Percentiles rank a stretch among this genome's conserved stretches.
phyloP scores from a whole-genome alignment of 2,329 filamentous ascomycete genomes.

The Fusarium temperatum region DNA sequence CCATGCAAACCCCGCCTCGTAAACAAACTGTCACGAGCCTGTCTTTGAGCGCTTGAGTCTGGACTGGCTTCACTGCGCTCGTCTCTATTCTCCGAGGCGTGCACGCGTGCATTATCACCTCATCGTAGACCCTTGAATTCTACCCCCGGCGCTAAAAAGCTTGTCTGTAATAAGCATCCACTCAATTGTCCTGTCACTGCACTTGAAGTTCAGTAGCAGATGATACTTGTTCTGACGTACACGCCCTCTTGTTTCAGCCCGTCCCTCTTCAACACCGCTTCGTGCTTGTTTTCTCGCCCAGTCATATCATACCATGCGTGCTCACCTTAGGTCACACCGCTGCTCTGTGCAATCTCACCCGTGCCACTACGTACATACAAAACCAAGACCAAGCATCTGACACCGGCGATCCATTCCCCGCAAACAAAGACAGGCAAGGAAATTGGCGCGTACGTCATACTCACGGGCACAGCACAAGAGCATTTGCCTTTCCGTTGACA shows the following conservation, averaged over 20 bases:
- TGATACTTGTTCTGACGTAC: background rate
- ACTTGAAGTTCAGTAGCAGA: fast-evolving
- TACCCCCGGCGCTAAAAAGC: conserved; percentile 23
- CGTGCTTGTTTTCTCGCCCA: background rate
- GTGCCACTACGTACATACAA: background rate
- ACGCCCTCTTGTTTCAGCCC: background rate
- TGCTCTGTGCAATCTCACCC: background rate
- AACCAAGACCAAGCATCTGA: background rate
- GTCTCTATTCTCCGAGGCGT: background rate
- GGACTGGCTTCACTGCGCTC: too few species aligned
- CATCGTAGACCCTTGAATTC: background rate
- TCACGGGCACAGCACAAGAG: background rate
- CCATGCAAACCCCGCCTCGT: background rate
- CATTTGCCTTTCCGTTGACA: background rate
- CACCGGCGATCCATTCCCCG: background rate
- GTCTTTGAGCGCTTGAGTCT: background rate
- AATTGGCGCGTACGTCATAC: conserved; percentile 11
- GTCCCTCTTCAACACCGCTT: background rate
- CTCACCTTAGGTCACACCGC: background rate
- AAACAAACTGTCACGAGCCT: background rate
- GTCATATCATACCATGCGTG: background rate
- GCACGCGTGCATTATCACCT: background rate
- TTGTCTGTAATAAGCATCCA: conserved; percentile 10
- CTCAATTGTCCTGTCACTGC: background rate
- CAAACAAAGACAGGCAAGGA: background rate